Evolutionary conservation across 2,329 filamentous ascomycete species (phyloP), one percentile per base, ranked within the genome.

Genomic region (Aspergillus sp.): DNA sequence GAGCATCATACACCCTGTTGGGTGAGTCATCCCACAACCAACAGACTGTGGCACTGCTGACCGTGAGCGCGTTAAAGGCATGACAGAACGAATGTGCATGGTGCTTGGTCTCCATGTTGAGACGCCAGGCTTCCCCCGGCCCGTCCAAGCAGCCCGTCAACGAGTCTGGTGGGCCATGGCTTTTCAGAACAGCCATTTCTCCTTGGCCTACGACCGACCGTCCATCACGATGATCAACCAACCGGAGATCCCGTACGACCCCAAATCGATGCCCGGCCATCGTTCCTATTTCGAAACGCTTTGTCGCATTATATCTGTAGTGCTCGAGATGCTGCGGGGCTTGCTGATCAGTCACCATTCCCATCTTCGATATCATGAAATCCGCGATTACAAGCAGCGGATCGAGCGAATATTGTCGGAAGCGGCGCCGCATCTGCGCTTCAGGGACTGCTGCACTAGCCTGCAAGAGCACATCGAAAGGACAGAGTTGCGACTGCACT

Each of bases 141-240:
- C 70, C 14, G 74, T 80, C 36, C 69, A 73, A 62, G 64, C 70
- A 60, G 55, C 70, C 54, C 67, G 72, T 32, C 63, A 66, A 49
- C 63, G 69, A 49, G 65, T 71, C 38, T 75, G 71, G 71, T 85
- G 82, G 82, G 76, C 79, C 14, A 74, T 85, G 55, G 74, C 83
- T 14, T 84, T 82, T 75, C 82, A 84, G 59, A 83, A 85, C 59
- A 82, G 80, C 44, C 71, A 84, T 36, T 75, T 84, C n/a, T 83
- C 81, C 14, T 79, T 85, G 41, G 83, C 81, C 1, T 85, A 84
- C 66, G 82, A 85, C 59, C 72, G 82, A 43, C 76, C 75, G 2
- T 79, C 80, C 2, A 79, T 78, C 42, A 76, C 71, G n/a, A 79
- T 79, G 45, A 76, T 79, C 32, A 73, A 74, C 47, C 75, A 76